Evolutionary conservation across 2,329 filamentous ascomycete species (phyloP).

Genomic region (Coniella vitis): DNA sequence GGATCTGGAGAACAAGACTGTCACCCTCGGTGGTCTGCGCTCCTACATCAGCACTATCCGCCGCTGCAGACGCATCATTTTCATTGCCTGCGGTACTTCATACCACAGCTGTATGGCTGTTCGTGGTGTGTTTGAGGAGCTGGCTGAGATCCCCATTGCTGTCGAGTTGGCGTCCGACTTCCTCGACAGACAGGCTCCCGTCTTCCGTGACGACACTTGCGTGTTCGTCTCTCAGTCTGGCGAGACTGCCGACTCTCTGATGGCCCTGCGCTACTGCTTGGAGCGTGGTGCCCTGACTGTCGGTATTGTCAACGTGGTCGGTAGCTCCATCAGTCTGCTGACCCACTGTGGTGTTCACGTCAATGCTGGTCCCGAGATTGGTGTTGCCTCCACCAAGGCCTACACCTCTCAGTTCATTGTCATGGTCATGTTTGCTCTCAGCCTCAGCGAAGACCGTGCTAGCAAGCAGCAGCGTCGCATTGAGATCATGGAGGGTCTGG

Average conservation of each 20-base stretch:
- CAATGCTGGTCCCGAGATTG: constrained; percentile 97
- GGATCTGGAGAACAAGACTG: constrained; percentile 85
- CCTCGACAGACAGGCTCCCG: constrained; percentile 89
- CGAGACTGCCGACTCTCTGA: constrained; percentile 94
- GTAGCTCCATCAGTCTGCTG: constrained; percentile 95
- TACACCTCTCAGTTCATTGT: constrained; percentile 99
- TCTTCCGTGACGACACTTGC: constrained; percentile 98
- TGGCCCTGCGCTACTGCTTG: constrained; percentile 95
- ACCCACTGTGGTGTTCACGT: constrained; percentile 99
- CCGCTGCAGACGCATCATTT: constrained; percentile 94
- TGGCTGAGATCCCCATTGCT: constrained; percentile 94
- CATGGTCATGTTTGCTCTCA: constrained; percentile 99
- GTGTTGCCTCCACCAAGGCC: constrained; percentile 97
- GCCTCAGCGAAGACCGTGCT: constrained; percentile 89
- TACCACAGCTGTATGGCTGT: constrained; percentile 99
- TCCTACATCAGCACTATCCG: constrained; percentile 97
- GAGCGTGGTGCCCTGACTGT: constrained; percentile 96
- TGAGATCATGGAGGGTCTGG: constrained; percentile 93
- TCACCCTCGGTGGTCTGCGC: constrained; percentile 90
- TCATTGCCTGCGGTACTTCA: constrained; percentile 96
- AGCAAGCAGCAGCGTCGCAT: constrained; percentile 87
- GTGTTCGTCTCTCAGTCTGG: constrained; percentile 98
- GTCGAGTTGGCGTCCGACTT: constrained; percentile 98
- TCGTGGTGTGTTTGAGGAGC: constrained; percentile 92
- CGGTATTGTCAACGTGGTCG: constrained; percentile 97